These are phyloP conservation scores for Picochlorum sp. DNA, from an alignment of 139 green algal genomes.

Conservation along the genomic window DNA sequence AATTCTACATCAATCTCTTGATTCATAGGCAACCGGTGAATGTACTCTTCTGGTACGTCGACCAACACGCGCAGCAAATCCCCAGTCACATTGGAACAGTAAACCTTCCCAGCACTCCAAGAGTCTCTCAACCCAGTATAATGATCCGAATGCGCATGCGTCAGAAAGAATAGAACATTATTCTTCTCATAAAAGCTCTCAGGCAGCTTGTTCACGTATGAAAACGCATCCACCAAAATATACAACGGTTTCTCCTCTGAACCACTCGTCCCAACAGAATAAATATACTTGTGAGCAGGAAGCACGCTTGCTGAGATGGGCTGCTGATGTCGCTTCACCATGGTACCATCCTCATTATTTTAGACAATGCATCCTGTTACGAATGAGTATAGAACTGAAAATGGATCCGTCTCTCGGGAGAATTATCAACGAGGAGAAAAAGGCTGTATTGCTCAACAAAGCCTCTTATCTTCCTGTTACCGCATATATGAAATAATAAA, in stretches of 20 bases:
- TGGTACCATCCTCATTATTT: too few species aligned
- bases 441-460: too few species aligned
- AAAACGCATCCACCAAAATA: slow-evolving; percentile 52
- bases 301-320: too few species aligned
- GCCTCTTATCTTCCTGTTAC: too few species aligned
- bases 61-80: slow-evolving; percentile 42
- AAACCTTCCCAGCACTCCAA: slow-evolving; percentile 64
- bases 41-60: slow-evolving; percentile 24
- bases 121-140: slow-evolving; percentile 62
- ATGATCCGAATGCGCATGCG: slow-evolving; percentile 76
- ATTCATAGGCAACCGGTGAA: slow-evolving; percentile 44
- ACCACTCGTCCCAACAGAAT: neutral
- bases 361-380: too few species aligned
- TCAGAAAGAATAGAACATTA: slow-evolving; percentile 42
- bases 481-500: too few species aligned
- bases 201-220: neutral
- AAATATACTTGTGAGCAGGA: too few species aligned
- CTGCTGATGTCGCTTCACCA: too few species aligned
- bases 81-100: slow-evolving; percentile 65
- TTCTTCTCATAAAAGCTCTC: neutral
- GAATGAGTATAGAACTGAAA: too few species aligned
- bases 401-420: too few species aligned
- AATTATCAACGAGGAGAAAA: too few species aligned
- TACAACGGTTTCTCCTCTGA: neutral
- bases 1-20: neutral